Evolutionary conservation across 2,329 filamentous ascomycete species (phyloP).

Genomic region (Fusarium sp.): DNA sequence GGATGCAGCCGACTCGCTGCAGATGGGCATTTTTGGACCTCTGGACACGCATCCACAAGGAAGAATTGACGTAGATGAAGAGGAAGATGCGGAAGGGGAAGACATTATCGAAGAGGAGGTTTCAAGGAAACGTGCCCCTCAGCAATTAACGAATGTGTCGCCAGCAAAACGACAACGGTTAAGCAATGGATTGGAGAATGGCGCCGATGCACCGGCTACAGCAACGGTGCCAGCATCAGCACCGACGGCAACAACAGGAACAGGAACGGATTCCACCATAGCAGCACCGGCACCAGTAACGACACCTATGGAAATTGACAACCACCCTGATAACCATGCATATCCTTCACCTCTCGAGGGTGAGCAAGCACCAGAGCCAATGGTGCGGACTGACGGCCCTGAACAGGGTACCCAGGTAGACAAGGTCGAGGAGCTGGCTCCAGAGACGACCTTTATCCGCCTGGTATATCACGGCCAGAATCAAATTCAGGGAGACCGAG

Average conservation of each 20-base stretch:
- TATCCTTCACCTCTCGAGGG: slow-evolving; percentile 72
- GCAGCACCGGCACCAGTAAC: slow-evolving; percentile 46
- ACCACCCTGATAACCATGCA: slow-evolving; percentile 64
- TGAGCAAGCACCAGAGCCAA: slow-evolving; percentile 62
- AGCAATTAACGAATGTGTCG: slow-evolving; percentile 62
- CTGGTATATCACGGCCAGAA: slow-evolving; percentile 55
- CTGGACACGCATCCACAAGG: slow-evolving; percentile 57
- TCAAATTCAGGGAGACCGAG: slow-evolving; percentile 49
- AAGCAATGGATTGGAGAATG: slow-evolving; percentile 70
- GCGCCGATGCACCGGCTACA: slow-evolving; percentile 52
- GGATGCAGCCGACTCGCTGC: slow-evolving; percentile 57
- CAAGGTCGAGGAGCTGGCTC: slow-evolving; percentile 68
- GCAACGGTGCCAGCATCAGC: slow-evolving; percentile 25
- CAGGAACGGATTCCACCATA: slow-evolving; percentile 26
- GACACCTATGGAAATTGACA: slow-evolving; percentile 70
- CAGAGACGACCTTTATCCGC: slow-evolving; percentile 69
- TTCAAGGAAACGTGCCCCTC: slow-evolving; percentile 61
- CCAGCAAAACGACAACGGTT: slow-evolving; percentile 67
- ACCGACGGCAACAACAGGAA: slow-evolving; percentile 19
- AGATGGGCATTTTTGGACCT: slow-evolving; percentile 67
- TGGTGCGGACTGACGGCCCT: slow-evolving; percentile 66
- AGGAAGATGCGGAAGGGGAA: slow-evolving; percentile 50
- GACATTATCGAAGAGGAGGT: slow-evolving; percentile 50
- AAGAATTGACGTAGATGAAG: slow-evolving; percentile 52
- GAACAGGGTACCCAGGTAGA: slow-evolving; percentile 72